Base-by-base conservation (phyloP, 768 basidiomycete species). In the Porpolomopsis calyptriformis region DNA sequence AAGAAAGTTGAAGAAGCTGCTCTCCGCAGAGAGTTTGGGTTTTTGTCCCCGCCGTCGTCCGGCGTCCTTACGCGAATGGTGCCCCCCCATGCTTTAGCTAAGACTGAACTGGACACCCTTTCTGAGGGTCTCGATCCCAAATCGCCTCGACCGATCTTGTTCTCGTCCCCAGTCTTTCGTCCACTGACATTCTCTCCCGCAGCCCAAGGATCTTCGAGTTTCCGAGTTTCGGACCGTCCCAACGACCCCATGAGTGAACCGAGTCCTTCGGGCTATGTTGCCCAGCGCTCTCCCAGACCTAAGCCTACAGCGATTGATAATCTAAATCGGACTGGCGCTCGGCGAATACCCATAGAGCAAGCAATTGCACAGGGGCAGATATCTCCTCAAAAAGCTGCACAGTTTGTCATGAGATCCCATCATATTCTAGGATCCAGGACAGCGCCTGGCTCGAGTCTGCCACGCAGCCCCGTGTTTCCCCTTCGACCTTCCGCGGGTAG, bases 1-100 rank as follows among this genome's bases (percentile, higher is more conserved):
- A 54, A 43, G 53, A 50, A 37, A 52, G 58, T 48, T 46, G 49
- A 49, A 12, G 42, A 43, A 33, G 19, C 29, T 48, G 60, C 14
- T 51, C 56, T 54, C 22, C 57, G 61, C 37, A 65, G 72, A 47
- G 72, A 73, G 57, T 58, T 78, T 22, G 68, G 71, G 12, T 78
- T 78, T 16, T 59, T 82, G 31, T 82, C 81, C n/a, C 80, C 81
- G 1, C 64, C 68, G 11, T 82, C 83, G 35, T 62, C 63, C 31
- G 58, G 57, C 43, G 52, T 71, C 31, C 65, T 76, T 25, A 57
- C 59, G n/a, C 64, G 64, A 46, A 53, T 73, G 18, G 14, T 48
- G 22, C 40, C 34, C 27, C 12, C 26, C 14, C 39, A 19, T 6
- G 31, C 12, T 10, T 39, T 37, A 34, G 24, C 44, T 18, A 46